Base-by-base conservation (phyloP, 805 yeast species). In the Jamesozyma hellenica region DNA sequence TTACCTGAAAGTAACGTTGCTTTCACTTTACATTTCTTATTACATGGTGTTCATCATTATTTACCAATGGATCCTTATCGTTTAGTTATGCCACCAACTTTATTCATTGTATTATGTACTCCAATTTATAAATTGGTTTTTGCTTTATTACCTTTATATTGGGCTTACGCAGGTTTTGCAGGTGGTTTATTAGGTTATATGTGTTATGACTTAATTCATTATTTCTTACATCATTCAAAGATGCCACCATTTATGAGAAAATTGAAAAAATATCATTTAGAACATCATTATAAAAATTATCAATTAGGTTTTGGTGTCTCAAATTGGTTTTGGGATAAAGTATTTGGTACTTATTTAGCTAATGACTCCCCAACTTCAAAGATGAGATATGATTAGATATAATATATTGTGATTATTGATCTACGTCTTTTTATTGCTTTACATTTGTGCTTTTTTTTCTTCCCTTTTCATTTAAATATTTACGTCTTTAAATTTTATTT, bases 271-370 rank as follows among this genome's bases (percentile, higher is more conserved):
- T 80, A 86, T 59, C 99, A 92, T 62, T 72, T 92, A 64, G 97
- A 90, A 61, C 99, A 92, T 64, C 99, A 92, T 60, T 92, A 92
- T 70, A 88, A 90, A 68, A 90, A 92, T 65, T 92, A 85, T 63
- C 95, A 94, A 64, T 67, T 88, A 51, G 99, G 97, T 1, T 92
- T 88, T 52, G 99, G 99, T 50, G 97, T 92, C 46, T 86, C 97
- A 25, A 74, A 87, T 45, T 78, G 75, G 65, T 85, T 85, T 64
- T 92, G 98, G 98, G 98, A 92, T 62, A 72, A 65, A 21, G 84
- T 92, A 10, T 92, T 92, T 60, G 84, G 82, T 42, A 90, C 97
- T 31, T 80, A 77, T 48, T 68, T 86, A 53, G 70, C 73, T 34
- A 66, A 57, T 11, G 51, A 55, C 36, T 52, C 65, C 25, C 65